These are phyloP conservation scores for Suhomyces kunorum DNA, from an alignment of 1,139 yeast genomes.

Conservation along the genomic window DNA sequence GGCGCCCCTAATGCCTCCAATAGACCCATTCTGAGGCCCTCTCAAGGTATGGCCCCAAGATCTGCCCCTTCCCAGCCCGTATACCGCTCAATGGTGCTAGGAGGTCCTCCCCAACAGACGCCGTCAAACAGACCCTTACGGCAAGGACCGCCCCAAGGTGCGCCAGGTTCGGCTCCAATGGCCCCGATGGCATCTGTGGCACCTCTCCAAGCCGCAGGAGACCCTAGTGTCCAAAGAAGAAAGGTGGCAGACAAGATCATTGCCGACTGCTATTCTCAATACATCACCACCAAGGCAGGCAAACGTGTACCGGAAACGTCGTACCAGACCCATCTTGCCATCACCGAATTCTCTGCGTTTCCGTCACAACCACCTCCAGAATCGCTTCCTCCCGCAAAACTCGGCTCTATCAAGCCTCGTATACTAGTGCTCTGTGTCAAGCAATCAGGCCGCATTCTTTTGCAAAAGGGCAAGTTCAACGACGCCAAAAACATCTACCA, in stretches of 20 bases:
- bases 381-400: conserved; percentile 28
- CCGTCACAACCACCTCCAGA: conserved; percentile 46
- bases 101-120: conserved; percentile 3
- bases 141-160: conserved; percentile 1
- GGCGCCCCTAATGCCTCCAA: not conserved
- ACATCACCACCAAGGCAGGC: conserved; percentile 31
- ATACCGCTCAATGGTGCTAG: conserved; percentile 7
- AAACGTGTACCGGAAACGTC: conserved; percentile 33
- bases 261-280: conserved; percentile 45
- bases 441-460: conserved; percentile 60
- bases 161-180: too few relatives aligned
- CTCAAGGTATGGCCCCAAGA: conserved; percentile 1
- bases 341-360: conserved; percentile 42
- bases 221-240: conserved; percentile 8
- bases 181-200: too few relatives aligned
- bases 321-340: conserved; percentile 41
- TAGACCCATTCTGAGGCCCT: not conserved
- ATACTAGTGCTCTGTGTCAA: conserved; percentile 45
- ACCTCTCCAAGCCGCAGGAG: not conserved
- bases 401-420: conserved; percentile 43
- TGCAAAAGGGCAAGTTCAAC: conserved; percentile 87
- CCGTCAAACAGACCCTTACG: conserved; percentile 1
- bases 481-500: conserved; percentile 69
- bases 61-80: conserved; percentile 5
- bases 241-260: conserved; percentile 35